Percentiles rank a stretch among this genome's conserved stretches.
Evolutionary conservation across 2,329 filamentous ascomycete genomes (phyloP).

Genomic region (Diaporthe capsici): DNA sequence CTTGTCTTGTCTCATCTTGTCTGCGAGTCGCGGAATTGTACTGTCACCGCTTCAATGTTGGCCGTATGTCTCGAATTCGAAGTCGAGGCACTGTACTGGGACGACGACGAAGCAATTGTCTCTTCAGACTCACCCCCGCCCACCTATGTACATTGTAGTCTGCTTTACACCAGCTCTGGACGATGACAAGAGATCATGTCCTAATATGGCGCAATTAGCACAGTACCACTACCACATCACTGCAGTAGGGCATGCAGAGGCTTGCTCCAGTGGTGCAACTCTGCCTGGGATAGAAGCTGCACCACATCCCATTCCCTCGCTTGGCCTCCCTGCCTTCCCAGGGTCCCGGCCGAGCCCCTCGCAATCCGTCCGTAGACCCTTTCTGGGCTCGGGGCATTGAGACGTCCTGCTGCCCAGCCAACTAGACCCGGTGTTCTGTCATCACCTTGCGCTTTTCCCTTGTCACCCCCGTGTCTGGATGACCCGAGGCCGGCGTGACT

Average conservation of each 20-base stretch:
- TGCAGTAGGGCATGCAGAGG: constrained; percentile 24
- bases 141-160: neutral
- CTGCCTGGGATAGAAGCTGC: constrained; percentile 19
- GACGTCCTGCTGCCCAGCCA: constrained; percentile 18
- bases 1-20: constrained; percentile 2
- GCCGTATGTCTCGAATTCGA: neutral
- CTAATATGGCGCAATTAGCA: constrained; percentile 34
- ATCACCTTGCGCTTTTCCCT: constrained; percentile 15
- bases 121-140: neutral
- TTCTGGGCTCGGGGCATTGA: constrained; percentile 14
- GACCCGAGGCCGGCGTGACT: constrained; percentile 26
- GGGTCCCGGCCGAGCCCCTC: constrained; percentile 6
- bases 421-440: constrained; percentile 10
- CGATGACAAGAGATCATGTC: neutral
- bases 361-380: constrained; percentile 8
- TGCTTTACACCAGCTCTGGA: neutral
- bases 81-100: constrained; percentile 3
- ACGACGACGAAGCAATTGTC: neutral
- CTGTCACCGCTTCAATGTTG: neutral
- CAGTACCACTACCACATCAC: constrained; percentile 7
- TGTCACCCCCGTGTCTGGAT: constrained; percentile 25
- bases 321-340: constrained; percentile 10
- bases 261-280: constrained; percentile 14
- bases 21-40: constrained; percentile 13
- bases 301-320: constrained; percentile 9